phyloP scores from a whole-genome alignment of 805 yeast genomes.

The Sungouiella blattae region DNA sequence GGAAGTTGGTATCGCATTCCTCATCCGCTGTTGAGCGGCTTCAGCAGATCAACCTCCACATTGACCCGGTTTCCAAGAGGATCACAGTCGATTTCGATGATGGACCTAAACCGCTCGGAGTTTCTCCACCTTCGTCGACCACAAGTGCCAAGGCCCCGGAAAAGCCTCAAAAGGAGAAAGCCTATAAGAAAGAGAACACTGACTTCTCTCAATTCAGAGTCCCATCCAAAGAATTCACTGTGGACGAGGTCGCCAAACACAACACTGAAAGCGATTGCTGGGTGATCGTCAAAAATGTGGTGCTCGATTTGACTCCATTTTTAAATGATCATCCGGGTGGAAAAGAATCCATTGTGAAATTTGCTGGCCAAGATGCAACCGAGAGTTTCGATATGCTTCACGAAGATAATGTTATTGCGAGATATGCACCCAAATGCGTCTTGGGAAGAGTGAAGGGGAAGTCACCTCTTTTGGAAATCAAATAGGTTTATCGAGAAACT shows the following conservation, averaged over 20 bases:
- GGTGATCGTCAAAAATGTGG: conserved; percentile 52
- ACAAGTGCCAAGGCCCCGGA: not conserved
- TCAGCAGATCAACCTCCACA: conserved; percentile 15
- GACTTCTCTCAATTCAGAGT: conserved; percentile 27
- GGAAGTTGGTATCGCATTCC: conserved; percentile 2
- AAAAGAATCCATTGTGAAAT: conserved; percentile 46
- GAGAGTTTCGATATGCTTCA: conserved; percentile 53
- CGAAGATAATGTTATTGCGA: conserved; percentile 50
- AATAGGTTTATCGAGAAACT: too few relatives aligned
- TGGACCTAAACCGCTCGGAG: conserved; percentile 1
- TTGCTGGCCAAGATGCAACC: conserved; percentile 48
- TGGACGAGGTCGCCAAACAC: conserved; percentile 47
- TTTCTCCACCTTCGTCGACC: not conserved
- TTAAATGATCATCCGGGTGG: conserved; percentile 59
- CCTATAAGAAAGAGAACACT: not conserved
- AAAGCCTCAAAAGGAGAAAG: not conserved
- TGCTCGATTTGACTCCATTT: conserved; percentile 46
- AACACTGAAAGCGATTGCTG: conserved; percentile 47
- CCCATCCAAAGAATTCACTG: conserved; percentile 46
- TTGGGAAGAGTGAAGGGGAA: conserved; percentile 51
- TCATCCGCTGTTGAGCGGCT: conserved; percentile 10
- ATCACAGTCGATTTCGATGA: conserved; percentile 33
- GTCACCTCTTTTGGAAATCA: conserved; percentile 38
- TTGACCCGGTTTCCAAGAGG: conserved; percentile 30
- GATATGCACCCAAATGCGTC: conserved; percentile 46